Evolutionary conservation across 2,329 filamentous ascomycete species (phyloP).

Genomic region (Fusarium begoniae): DNA sequence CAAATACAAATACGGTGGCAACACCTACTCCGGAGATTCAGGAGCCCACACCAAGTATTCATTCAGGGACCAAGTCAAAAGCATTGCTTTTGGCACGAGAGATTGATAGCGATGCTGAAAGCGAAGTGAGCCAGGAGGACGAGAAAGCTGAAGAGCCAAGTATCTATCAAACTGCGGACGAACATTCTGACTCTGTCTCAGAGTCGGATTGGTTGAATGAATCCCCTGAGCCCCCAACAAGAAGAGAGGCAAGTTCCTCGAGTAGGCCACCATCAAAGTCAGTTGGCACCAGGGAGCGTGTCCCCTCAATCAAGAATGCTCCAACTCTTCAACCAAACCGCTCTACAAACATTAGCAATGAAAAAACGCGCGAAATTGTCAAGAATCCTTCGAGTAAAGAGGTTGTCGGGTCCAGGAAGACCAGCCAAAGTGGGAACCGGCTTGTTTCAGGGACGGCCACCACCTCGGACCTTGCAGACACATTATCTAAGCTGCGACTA

Average conservation of each 20-base stretch:
- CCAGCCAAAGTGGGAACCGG: not conserved
- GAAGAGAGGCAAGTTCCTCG: not conserved
- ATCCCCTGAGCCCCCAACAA: constrained; percentile 9
- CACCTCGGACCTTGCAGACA: constrained; percentile 35
- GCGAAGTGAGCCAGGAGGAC: constrained; percentile 5
- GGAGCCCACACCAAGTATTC: not conserved
- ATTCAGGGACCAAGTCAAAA: not conserved
- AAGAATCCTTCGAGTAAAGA: constrained; percentile 6
- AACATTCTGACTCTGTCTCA: constrained; percentile 30
- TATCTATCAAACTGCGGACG: constrained; percentile 38
- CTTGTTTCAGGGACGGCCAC: constrained; percentile 7
- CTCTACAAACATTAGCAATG: not conserved
- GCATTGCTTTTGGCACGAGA: constrained; percentile 19
- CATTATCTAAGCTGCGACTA: constrained; percentile 39
- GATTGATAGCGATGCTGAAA: constrained; percentile 14
- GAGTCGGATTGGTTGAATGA: constrained; percentile 30
- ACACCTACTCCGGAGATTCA: not conserved
- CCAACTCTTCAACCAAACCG: constrained; percentile 2
- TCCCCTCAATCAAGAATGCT: constrained; percentile 1
- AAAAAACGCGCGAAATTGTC: not conserved
- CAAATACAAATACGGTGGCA: not conserved
- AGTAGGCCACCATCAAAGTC: not conserved
- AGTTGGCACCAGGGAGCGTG: not conserved
- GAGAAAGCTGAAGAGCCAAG: constrained; percentile 35
- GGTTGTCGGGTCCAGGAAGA: not conserved